phyloP scores from a whole-genome alignment of 2,329 filamentous ascomycete genomes.

The Neopestalotiopsis clavispora region DNA sequence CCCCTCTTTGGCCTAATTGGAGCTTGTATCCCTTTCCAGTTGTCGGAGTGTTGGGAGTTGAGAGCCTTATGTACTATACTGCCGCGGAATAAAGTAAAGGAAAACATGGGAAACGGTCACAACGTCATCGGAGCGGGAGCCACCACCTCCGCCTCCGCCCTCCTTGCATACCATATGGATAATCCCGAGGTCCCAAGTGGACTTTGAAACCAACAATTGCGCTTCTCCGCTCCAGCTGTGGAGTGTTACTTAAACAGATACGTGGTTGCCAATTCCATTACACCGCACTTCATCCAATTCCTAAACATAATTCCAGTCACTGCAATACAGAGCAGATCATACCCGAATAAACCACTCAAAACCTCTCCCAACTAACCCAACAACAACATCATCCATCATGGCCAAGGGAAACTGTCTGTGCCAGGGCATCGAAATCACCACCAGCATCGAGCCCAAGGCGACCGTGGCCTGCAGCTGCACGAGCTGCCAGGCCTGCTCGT shows the following conservation, averaged over 20 bases:
- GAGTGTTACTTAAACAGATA: too few species aligned
- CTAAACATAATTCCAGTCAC: too few species aligned
- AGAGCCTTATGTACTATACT: too few species aligned
- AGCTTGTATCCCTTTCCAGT: too few species aligned
- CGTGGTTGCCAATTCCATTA: too few species aligned
- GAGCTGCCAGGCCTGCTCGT: constrained; percentile 17
- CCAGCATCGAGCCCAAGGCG: constrained; percentile 14
- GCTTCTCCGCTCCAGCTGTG: too few species aligned
- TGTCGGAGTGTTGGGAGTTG: too few species aligned
- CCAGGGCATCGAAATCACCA: constrained; percentile 13
- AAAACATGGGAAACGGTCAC: background rate
- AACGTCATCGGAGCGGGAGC: background rate
- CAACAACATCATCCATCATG: background rate
- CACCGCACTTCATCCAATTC: too few species aligned
- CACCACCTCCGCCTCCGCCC: background rate
- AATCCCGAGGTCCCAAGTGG: background rate
- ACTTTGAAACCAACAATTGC: background rate
- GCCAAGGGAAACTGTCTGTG: constrained; percentile 19
- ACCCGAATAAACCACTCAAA: background rate
- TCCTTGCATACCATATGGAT: background rate
- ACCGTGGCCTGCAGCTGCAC: constrained; percentile 19
- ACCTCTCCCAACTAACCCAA: background rate
- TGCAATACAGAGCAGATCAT: background rate
- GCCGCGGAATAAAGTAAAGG: background rate
- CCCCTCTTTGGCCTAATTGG: background rate